Percentiles rank a stretch among this genome's conserved stretches.
Evolutionary conservation across 164 flowering plant species (phyloP).

Genomic region (Houttuynia cordata): DNA sequence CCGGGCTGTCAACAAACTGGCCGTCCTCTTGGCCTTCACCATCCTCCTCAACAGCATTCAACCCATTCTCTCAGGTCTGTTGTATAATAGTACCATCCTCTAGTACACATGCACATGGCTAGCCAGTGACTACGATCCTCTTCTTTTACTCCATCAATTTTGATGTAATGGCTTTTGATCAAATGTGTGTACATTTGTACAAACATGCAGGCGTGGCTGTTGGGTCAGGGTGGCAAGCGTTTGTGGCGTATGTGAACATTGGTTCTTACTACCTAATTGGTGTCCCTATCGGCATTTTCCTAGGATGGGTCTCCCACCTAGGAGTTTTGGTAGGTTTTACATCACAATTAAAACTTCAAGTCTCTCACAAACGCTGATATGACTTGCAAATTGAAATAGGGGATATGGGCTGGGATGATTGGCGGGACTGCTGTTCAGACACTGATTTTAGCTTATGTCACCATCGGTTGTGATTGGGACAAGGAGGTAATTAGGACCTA

Average conservation of each 20-base stretch:
- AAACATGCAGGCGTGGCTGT: constrained; percentile 49
- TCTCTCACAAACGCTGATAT: too few relatives aligned
- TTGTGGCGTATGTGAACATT: constrained; percentile 43
- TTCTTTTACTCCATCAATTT: background rate
- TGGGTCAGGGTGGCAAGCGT: constrained; percentile 75
- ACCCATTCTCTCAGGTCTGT: constrained; percentile 50
- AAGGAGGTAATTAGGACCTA: constrained; percentile 37
- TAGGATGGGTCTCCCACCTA: constrained; percentile 33
- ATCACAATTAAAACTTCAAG: background rate
- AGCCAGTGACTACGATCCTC: background rate
- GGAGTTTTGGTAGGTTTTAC: constrained; percentile 32
- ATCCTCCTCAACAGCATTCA: constrained; percentile 53
- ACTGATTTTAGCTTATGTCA: constrained; percentile 33
- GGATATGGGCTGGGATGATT: constrained; percentile 76
- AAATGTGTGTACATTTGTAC: too few relatives aligned
- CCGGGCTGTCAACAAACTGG: constrained; percentile 20
- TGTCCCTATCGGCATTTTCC: constrained; percentile 34
- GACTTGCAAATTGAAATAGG: constrained; percentile 17
- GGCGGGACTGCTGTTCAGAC: constrained; percentile 70
- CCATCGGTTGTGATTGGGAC: constrained; percentile 56
- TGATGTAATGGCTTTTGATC: too few relatives aligned
- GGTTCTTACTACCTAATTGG: constrained; percentile 61
- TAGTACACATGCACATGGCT: too few relatives aligned
- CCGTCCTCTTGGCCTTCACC: constrained; percentile 36
- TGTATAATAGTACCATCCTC: background rate